These are phyloP conservation scores for Pisolithus marmoratus DNA, from an alignment of 768 basidiomycete genomes.

Conservation along the genomic window DNA sequence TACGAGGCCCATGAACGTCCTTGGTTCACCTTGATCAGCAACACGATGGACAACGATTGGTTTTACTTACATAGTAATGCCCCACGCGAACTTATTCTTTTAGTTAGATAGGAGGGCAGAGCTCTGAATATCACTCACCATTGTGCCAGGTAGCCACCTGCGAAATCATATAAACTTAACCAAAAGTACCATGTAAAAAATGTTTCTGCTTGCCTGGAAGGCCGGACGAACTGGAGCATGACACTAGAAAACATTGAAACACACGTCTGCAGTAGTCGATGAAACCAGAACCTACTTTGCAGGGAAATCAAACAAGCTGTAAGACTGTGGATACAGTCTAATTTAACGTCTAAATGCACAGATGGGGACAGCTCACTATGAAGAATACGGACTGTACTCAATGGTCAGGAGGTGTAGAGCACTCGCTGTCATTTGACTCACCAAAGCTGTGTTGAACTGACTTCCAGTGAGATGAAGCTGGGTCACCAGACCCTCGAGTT, in stretches of 20 bases:
- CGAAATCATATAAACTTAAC: background rate
- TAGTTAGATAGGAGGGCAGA: background rate
- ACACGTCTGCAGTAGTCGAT: no score
- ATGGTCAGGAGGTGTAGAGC: background rate
- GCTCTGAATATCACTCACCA: conserved; percentile 30
- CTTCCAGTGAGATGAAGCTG: conserved; percentile 54
- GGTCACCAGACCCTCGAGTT: conserved; percentile 52
- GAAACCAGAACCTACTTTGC: no score
- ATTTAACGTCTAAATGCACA: background rate
- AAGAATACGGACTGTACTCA: conserved; percentile 58
- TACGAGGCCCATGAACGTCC: conserved; percentile 62
- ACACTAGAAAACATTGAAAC: no score
- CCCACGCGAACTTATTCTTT: conserved; percentile 42
- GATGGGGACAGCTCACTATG: conserved; percentile 39
- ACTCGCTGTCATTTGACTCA: conserved; percentile 19
- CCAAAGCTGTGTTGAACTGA: conserved; percentile 63
- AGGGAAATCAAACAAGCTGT: no score
- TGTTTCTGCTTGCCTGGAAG: conserved; percentile 39
- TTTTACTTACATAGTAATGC: no score
- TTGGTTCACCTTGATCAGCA: conserved; percentile 12
- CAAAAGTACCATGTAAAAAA: background rate
- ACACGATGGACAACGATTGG: background rate
- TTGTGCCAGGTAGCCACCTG: conserved; percentile 60
- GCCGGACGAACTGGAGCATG: conserved; percentile 55
- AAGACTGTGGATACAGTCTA: background rate